Base-by-base conservation (phyloP, 768 basidiomycete genomes). In the Rhodosporidiobolus sp. region DNA sequence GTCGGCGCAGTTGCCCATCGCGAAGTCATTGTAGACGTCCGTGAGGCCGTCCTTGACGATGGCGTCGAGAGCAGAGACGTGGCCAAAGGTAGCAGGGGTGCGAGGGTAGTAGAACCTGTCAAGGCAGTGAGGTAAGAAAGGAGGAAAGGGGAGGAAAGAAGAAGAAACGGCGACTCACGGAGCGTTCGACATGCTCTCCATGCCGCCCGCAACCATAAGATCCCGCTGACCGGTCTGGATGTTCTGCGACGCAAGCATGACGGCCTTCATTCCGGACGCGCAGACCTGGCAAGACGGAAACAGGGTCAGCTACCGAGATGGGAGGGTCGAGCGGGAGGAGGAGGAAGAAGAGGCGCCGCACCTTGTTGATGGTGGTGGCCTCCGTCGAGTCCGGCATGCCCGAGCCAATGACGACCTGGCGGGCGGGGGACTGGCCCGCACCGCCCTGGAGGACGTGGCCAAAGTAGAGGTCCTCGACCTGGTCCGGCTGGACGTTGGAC, bases 111-210 rank as follows among this genome's bases (percentile, higher is more conserved):
- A 82, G 81, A 82, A 83, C 48, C 83, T 83, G 79, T 35, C 30
- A 3, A n/a, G 30, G 48, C 38, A 16, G 26, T 12, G 16, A 14
- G 3, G 59, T 65, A 26, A 59, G 52, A 19, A 12, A 8, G 17
- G 24, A 6, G 4, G 1, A 20, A 19, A 49, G 22, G n/a, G n/a
- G n/a, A 32, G 5, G 11, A 32, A 28, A 20, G 32, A n/a, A 55
- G 53, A 77, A 12, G 50, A 53, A 46, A 35, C 48, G 30, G 14
- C 7, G 9, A 87, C 95, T 79, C 80, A 97, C 94, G 96, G 96
- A 61, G 94, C 93, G 78, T 97, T 91, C 81, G 91, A 94, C 96
- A 99, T 99, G 84, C 91, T 94, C 84, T 99, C 96, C 92, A 93
- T 96, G 72, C 96, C 96, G 77, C 96, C 96, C 67, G 94, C 94